Evolutionary conservation across 2,329 filamentous ascomycete species (phyloP).

Genomic region (Cryphonectria nitschkei): DNA sequence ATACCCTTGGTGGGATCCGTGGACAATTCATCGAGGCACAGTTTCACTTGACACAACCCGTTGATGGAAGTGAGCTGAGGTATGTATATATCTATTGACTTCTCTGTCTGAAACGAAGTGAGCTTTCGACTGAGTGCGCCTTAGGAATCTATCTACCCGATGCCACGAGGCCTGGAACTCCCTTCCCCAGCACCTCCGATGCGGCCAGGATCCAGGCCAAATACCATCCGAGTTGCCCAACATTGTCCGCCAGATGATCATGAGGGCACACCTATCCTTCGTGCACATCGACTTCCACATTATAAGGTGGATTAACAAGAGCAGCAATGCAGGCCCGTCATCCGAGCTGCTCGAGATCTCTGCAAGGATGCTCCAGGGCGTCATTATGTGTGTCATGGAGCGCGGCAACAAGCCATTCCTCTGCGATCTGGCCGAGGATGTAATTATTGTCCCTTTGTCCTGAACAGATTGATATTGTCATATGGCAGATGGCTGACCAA

Average conservation of each 20-base stretch:
- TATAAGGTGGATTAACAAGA: neutral
- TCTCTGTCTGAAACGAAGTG: neutral
- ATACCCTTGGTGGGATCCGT: neutral
- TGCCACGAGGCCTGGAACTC: constrained; percentile 5
- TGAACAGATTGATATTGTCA: neutral
- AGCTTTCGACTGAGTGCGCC: neutral
- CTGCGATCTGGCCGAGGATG: constrained; percentile 9
- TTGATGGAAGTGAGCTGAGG: constrained; percentile 3
- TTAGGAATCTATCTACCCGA: neutral
- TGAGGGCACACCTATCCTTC: neutral
- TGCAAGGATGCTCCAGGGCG: constrained; percentile 8
- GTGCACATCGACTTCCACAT: constrained; percentile 9
- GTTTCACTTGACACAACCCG: neutral
- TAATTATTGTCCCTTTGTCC: neutral
- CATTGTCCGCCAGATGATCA: neutral
- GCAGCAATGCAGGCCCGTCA: neutral
- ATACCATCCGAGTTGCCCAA: neutral
- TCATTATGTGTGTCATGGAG: neutral
- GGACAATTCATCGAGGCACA: constrained; percentile 1
- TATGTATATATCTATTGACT: neutral
- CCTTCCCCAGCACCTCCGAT: constrained; percentile 10
- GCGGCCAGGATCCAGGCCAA: neutral
- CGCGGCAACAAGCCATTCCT: constrained; percentile 1
- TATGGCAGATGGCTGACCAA: neutral
- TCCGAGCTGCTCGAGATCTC: constrained; percentile 12